Base-by-base conservation (phyloP, 1,284 basidiomycete species). In the Moniliella sp. region DNA sequence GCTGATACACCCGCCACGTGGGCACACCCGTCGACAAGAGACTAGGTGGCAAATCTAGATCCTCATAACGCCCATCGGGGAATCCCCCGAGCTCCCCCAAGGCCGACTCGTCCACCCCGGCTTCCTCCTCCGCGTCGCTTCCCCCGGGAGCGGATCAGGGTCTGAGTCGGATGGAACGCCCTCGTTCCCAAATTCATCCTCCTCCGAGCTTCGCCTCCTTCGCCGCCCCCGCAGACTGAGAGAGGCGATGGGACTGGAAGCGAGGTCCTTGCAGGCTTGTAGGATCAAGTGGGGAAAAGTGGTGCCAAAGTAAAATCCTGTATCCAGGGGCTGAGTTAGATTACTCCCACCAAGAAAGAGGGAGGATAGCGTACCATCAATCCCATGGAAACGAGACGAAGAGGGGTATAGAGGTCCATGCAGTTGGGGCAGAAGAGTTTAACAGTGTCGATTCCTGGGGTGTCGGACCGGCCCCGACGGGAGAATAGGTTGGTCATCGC, bases 391-490 rank as follows among this genome's bases (percentile, higher is more conserved):
- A 36, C 86, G 74, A 61, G 79, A 84, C 63, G 80, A 86, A 3
- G 88, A 84, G 91, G 91, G 1, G 75, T 71, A 63, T 93, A 99
- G 46, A 88, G 81, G 60, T 99, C 91, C 47, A 88, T 78, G 63
- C 91, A 99, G 61, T 91, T 94, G 5, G 91, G 83, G 62, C 91
- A 99, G 64, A 78, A 97, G 31, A 99, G 71, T 64, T 97, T 97
- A 55, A 99, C 91, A 0, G 86, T 97, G 61, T 97, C 91, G 31
- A 88, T 68, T n/a, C 88, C 88, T 10, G 91, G 88, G 41, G 91
- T 69, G 65, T 99, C 91, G 19, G 82, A 83, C 35, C 88, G 71
- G 31, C 91, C 91, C 56, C 84, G n/a, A 91, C 0, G 91, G 91
- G 5, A 97, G 75, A 27, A 97, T 80, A 37, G 81, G 78, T 48